Conservation (phyloP, 108 stramenopile genomes). For the Cyclotella atomus region DNA sequence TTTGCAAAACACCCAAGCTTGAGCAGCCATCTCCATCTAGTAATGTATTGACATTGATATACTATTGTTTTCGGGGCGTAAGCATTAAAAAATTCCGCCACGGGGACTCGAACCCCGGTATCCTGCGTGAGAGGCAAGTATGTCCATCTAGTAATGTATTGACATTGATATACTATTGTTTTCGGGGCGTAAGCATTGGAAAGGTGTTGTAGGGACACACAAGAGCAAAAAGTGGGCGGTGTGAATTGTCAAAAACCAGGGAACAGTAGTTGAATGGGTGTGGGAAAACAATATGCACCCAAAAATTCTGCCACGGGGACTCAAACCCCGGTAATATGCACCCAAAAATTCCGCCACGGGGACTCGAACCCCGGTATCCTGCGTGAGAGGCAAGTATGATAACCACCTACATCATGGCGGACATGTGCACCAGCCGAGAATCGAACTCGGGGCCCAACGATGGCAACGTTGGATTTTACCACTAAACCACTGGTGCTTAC, state of each 20-base stretch:
- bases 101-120: constrained; percentile 92
- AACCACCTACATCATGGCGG: constrained; percentile 84
- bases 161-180: too few species aligned
- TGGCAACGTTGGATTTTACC: constrained; percentile 80
- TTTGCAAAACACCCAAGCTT: too few species aligned
- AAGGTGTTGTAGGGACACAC: too few species aligned
- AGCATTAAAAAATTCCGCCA: constrained; percentile 69
- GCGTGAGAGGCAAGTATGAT: constrained; percentile 93
- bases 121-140: constrained; percentile 93
- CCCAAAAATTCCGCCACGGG: constrained; percentile 70
- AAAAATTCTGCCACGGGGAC: constrained; percentile 79
- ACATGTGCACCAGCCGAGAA: constrained; percentile 61
- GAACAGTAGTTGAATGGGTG: too few species aligned
- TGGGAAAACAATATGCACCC: too few species aligned
- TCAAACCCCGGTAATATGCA: constrained; percentile 81
- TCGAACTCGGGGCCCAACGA: constrained; percentile 79
- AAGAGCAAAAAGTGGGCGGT: too few species aligned
- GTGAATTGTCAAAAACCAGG: too few species aligned
- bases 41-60: too few species aligned
- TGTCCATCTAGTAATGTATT: too few species aligned
- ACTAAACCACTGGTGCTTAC: constrained; percentile 48
- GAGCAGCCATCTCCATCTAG: too few species aligned
- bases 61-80: too few species aligned
- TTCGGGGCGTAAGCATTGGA: too few species aligned
- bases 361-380: constrained; percentile 93